A percentile compares a stretch with the other conserved stretches of the same genome.
These are phyloP conservation scores for Trichoderma asperelloides DNA, from an alignment of 495 filamentous ascomycete genomes.

Conservation along the genomic window DNA sequence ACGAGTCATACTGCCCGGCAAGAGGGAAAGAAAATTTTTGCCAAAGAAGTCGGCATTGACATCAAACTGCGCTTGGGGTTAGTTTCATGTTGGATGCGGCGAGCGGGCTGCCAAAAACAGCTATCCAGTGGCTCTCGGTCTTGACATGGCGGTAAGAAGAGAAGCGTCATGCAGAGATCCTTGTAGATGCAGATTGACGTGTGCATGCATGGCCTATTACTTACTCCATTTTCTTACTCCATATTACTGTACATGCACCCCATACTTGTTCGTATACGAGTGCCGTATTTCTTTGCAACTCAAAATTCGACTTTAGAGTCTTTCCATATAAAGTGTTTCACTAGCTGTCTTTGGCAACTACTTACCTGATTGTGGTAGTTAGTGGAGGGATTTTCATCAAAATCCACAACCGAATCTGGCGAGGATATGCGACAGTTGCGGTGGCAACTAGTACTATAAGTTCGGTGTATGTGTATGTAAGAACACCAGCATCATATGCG, in stretches of 20 bases:
- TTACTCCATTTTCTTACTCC: not conserved
- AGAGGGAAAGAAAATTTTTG: not conserved
- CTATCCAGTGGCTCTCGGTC: not conserved
- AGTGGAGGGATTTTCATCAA: too few species aligned
- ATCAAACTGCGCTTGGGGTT: not conserved
- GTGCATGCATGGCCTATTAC: slow-evolving; percentile 2
- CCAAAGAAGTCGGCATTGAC: not conserved
- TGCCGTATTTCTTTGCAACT: too few species aligned
- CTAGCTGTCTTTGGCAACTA: too few species aligned
- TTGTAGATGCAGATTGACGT: slow-evolving; percentile 6
- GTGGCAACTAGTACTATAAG: too few species aligned
- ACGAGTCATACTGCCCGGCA: not conserved
- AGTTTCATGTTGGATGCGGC: not conserved
- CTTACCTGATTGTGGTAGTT: too few species aligned
- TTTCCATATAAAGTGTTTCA: too few species aligned
- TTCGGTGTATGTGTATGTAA: too few species aligned
- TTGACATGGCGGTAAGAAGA: slow-evolving; percentile 1
- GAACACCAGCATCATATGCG: too few species aligned
- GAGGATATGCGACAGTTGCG: too few species aligned
- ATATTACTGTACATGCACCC: not conserved
- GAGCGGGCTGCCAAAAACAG: not conserved
- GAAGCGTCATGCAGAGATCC: not conserved
- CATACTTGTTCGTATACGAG: not conserved
- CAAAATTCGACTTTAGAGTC: too few species aligned
- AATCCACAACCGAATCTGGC: too few species aligned